Evolutionary conservation across 495 filamentous ascomycete species (phyloP), one percentile per base, ranked within the genome.

Genomic region (Lasiosphaeriaceae sp.): DNA sequence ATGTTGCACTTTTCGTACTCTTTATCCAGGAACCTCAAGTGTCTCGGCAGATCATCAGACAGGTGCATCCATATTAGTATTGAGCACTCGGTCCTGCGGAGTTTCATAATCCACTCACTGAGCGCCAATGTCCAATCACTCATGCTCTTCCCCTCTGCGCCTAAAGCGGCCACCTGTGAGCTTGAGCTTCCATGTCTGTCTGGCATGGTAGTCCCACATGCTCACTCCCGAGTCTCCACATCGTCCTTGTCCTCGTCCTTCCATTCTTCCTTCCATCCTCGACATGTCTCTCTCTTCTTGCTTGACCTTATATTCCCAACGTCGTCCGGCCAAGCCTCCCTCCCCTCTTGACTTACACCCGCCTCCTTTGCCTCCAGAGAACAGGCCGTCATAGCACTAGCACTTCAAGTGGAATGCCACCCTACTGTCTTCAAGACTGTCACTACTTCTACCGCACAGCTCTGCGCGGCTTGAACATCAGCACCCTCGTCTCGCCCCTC

Each of bases 401-500:
- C 58, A 65, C 57, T 63, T 68, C 68, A 53, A 74, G 71, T 77
- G 74, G 73, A 69, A 94, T 93, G 89, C 89, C 89, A 75, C 73
- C 80, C 58, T 94, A 91, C 71, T 95, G 77, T 71, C 77, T 88
- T 47, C 88, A 94, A 79, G 88, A 95, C 70, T 95, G 89, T 67
- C 90, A 94, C 69, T 94, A 93, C 72, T 95, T 95, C 80, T 92
- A 89, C 79, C 88, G 88, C 78, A 92, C 84, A 66, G 87, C 89
- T 62, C 74, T 94, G 71, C 88, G 86, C 77, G 83, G 91, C 70
- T 77, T 93, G 39, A 92, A 87, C 58, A 86, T 95, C 55, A 78
- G 83, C 69, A 92, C 88, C 56, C 79, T 74, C 62, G 83, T 94
- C 64, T 88, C 88, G 56, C 84, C 86, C 64, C 77, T 86, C 52